These are phyloP conservation scores for Zoysia pacifica DNA, from an alignment of 176 grass and related monocot genomes.

Conservation along the genomic window DNA sequence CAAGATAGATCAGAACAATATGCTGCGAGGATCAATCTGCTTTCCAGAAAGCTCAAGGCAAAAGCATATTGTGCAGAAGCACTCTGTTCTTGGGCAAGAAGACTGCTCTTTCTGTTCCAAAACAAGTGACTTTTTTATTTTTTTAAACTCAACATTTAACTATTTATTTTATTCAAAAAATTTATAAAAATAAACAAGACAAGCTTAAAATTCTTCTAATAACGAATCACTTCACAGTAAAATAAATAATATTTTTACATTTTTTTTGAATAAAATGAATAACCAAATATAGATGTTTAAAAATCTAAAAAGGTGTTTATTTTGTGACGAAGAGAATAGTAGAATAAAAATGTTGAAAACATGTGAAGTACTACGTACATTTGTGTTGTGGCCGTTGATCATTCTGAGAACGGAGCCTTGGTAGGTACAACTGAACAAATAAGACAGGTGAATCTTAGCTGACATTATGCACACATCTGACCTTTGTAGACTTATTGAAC, in stretches of 20 bases:
- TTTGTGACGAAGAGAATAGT: too few relatives aligned
- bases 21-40: conserved; percentile 16
- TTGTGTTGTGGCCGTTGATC: not conserved
- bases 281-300: too few relatives aligned
- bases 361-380: not conserved
- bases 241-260: too few relatives aligned
- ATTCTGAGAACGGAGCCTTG: not conserved
- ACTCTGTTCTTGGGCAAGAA: conserved; percentile 25
- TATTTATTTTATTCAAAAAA: too few relatives aligned
- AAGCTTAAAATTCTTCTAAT: too few relatives aligned
- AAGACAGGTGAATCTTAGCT: conserved; percentile 13
- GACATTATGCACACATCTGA: conserved; percentile 8
- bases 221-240: too few relatives aligned
- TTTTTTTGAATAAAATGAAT: too few relatives aligned
- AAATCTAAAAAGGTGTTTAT: too few relatives aligned
- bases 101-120: not conserved
- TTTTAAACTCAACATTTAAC: too few relatives aligned
- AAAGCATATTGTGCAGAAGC: conserved; percentile 12
- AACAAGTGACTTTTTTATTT: too few relatives aligned
- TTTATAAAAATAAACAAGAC: too few relatives aligned
- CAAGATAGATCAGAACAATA: conserved; percentile 30
- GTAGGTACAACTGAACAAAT: conserved; percentile 10
- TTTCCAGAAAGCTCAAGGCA: conserved; percentile 20
- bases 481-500: not conserved
- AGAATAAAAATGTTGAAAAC: not conserved